Evolutionary conservation across 306 rosid species (phyloP), one percentile per base, ranked within the genome.

Genomic region (Cicer yamashitae): DNA sequence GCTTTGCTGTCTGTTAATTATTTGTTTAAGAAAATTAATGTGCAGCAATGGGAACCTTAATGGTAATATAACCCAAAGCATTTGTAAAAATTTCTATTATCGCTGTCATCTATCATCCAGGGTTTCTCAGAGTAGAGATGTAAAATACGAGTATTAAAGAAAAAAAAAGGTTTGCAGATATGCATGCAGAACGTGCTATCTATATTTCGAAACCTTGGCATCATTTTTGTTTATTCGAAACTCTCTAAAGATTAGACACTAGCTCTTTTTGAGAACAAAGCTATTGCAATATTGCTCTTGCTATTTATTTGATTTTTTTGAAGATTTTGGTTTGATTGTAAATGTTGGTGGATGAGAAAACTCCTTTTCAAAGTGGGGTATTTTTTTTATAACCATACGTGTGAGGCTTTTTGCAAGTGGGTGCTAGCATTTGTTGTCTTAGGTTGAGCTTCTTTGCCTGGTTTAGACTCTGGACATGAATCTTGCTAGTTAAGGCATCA

Each of bases 21-120:
- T 77, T 69, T 39, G 74, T 22, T 72, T 71, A 46, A 39, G 67
- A 48, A 54, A 53, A 61, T 75, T 70, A 46, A 15, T 69, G 81
- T 61, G 56, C 40, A 46, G 25, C 20, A 40, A 39, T 50, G 25
- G 71, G 34, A 70, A 37, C 53, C 65, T 52, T 75, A 41, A 58
- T 70, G 56, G 20, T 43, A 41, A 25, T 39, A 64, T 74, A 30
- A 66, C 64, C 65, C 43, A 64, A 68, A 54, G 13, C 58, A 74
- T 72, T 65, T 58, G 52, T 20, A 20, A 40, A 41, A 14, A 57
- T 81, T 51, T 54, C 51, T 40, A 51, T 67, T 25, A 57, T 41
- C 25, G 47, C 22, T 44, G 38, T 46, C 39, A 72, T 57, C 54
- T 30, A 72, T 62, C 56, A 38, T 14, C n/a, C 25, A 10, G 8